Percentiles rank a stretch among this genome's conserved stretches.
phyloP scores from a whole-genome alignment of 345 rosid genomes.

The Brassica nigra region DNA sequence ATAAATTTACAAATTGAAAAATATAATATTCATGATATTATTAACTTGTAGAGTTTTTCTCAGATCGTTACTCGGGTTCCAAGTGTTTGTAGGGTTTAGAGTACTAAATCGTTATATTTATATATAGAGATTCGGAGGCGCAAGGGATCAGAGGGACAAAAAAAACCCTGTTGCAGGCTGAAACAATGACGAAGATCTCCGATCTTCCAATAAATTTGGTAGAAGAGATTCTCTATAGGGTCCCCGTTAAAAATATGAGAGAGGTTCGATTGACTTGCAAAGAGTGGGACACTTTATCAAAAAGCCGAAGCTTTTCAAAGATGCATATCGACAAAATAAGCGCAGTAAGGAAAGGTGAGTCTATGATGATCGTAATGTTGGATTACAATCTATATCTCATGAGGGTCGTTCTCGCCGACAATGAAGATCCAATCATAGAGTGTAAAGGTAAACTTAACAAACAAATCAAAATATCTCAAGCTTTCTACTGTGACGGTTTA shows the following conservation, averaged over 20 bases:
- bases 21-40: too few relatives aligned
- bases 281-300: neutral
- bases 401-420: neutral
- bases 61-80: too few relatives aligned
- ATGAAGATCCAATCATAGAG: neutral
- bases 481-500: neutral
- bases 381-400: neutral
- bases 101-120: too few relatives aligned
- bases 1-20: too few relatives aligned
- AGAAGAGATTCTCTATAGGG: neutral
- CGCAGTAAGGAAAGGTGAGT: neutral
- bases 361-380: neutral
- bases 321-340: neutral
- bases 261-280: conserved; percentile 5
- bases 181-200: neutral
- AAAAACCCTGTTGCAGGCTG: too few relatives aligned
- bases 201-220: neutral
- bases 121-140: too few relatives aligned
- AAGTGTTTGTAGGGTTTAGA: too few relatives aligned
- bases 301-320: neutral
- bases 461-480: neutral
- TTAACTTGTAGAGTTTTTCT: too few relatives aligned
- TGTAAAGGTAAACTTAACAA: neutral
- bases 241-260: neutral
- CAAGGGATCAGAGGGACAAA: too few relatives aligned